Evolutionary conservation across 352 stramenopile genomes (phyloP).

Genomic region (Aphanomyces cochlioides): DNA sequence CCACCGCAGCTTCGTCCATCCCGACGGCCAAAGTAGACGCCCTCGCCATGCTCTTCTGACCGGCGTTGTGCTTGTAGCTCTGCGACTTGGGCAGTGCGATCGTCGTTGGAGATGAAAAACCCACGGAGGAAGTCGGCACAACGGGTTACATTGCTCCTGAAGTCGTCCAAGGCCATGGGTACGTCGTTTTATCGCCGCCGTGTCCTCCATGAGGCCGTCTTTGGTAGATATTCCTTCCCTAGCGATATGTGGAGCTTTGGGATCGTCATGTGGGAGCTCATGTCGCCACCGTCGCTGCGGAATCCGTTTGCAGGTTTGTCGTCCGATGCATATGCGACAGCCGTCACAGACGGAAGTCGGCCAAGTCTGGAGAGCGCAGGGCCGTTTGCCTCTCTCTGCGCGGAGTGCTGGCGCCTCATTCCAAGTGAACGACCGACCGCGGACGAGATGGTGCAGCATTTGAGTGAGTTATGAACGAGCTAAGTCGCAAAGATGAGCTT

Average conservation of each 20-base stretch:
- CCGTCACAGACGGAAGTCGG: conserved; percentile 6
- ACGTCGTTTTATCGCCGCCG: not conserved
- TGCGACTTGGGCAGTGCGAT: conserved; percentile 29
- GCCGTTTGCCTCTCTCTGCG: not conserved
- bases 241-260: conserved; percentile 31
- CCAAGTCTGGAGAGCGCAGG: not conserved
- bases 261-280: conserved; percentile 25
- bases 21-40: conserved; percentile 16
- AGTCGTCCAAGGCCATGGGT: conserved; percentile 19
- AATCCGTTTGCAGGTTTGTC: conserved; percentile 21
- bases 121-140: conserved; percentile 6
- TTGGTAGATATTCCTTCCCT: conserved; percentile 26
- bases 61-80: conserved; percentile 1
- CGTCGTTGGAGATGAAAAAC: not conserved
- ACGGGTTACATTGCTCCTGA: conserved; percentile 28
- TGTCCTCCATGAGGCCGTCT: not conserved
- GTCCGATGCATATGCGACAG: conserved; percentile 7
- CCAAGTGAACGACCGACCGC: conserved; percentile 23
- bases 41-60: too few relatives aligned
- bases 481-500: conserved; percentile 67
- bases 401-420: conserved; percentile 29
- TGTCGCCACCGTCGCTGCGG: not conserved
- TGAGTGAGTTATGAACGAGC: not conserved
- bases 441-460: not conserved
- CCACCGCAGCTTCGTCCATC: not conserved